Conservation (phyloP, 2,329 filamentous ascomycete genomes). For the Pseudogymnoascus sp. region DNA sequence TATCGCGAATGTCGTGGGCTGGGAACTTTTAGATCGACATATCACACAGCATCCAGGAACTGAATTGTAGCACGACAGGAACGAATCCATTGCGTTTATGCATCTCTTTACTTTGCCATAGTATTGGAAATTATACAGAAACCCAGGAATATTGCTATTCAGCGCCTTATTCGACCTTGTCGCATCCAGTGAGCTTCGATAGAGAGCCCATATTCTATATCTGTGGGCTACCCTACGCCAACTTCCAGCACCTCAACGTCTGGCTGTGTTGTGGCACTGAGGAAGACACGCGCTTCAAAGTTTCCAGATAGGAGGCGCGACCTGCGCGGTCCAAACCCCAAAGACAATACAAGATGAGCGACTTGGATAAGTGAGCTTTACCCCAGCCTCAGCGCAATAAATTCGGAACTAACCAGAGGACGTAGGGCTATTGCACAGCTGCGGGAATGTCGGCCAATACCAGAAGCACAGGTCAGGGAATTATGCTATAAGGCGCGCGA, state of each 20-base stretch:
- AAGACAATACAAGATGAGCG: constrained; percentile 58
- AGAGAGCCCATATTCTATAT: background rate
- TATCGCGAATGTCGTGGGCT: constrained; percentile 7
- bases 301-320: constrained; percentile 12
- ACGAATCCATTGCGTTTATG: background rate
- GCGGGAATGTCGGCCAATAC: constrained; percentile 91
- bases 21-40: constrained; percentile 7
- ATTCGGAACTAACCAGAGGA: constrained; percentile 10
- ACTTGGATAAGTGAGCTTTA: constrained; percentile 70
- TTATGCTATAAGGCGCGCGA: constrained; percentile 96
- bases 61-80: constrained; percentile 4
- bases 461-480: constrained; percentile 89
- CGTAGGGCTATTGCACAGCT: constrained; percentile 85
- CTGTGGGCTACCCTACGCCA: background rate
- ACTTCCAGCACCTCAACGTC: background rate
- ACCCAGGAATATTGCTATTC: background rate
- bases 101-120: background rate
- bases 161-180: background rate
- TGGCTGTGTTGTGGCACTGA: background rate
- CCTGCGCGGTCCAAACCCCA: constrained; percentile 2
- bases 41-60: background rate
- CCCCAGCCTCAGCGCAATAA: background rate
- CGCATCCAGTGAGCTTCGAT: background rate
- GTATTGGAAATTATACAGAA: background rate
- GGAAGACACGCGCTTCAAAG: background rate